Conservation (phyloP, 208 protist genomes). For the Wallacemonas sp. region DNA sequence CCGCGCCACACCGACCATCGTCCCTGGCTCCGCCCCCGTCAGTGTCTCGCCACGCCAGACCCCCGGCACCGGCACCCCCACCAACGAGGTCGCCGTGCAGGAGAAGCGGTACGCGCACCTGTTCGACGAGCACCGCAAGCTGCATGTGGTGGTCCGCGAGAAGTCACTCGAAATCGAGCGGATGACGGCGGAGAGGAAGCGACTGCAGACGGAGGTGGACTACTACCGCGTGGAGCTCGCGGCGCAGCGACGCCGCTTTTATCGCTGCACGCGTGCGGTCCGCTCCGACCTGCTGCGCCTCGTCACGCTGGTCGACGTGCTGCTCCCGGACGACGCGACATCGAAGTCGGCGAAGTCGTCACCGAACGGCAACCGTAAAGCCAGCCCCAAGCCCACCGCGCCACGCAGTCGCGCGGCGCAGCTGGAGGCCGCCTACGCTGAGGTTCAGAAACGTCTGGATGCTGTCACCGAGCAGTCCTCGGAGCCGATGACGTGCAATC, state of each 20-base stretch:
- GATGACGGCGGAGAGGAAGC: constrained; percentile 19
- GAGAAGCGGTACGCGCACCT: constrained; percentile 44
- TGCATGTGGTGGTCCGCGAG: constrained; percentile 26
- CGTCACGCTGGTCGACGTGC: constrained; percentile 20
- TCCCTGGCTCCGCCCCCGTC: no score
- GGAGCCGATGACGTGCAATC: not conserved
- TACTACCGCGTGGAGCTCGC: constrained; percentile 30
- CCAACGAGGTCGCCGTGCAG: not conserved
- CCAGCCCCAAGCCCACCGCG: not conserved
- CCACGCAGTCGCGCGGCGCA: not conserved
- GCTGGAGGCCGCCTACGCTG: not conserved
- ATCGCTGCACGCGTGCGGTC: constrained; percentile 16
- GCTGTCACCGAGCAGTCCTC: not conserved
- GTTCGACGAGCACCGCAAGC: constrained; percentile 43
- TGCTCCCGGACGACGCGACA: constrained; percentile 17
- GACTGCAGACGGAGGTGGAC: constrained; percentile 18
- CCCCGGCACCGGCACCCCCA: no score
- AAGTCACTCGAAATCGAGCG: constrained; percentile 29
- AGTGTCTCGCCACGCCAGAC: no score
- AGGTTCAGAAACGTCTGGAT: not conserved
- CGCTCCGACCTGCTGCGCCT: constrained; percentile 22
- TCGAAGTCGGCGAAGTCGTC: no score
- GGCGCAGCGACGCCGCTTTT: constrained; percentile 9
- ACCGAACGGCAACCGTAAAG: not conserved
- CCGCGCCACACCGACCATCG: no score